These are phyloP conservation scores for Cokeromyces recurvatus DNA, from an alignment of 371 early-diverging fungal genomes.

Conservation along the genomic window DNA sequence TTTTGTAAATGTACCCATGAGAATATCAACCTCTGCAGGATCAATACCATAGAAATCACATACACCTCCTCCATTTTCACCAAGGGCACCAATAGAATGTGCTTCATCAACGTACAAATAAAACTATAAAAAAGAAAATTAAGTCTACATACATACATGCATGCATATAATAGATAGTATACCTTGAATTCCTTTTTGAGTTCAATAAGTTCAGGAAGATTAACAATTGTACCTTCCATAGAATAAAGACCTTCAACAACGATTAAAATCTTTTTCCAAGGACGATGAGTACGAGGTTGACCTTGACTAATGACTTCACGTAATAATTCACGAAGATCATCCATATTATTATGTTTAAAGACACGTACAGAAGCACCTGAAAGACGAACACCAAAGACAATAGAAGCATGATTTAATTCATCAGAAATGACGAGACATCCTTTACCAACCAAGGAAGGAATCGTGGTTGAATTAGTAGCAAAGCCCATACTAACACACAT, in stretches of 20 bases:
- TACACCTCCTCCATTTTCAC: constrained; percentile 89
- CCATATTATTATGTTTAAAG: constrained; percentile 93
- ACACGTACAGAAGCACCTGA: constrained; percentile 95
- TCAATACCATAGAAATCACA: constrained; percentile 93
- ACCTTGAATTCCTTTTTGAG: constrained; percentile 95
- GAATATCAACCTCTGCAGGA: constrained; percentile 89
- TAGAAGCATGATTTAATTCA: constrained; percentile 96
- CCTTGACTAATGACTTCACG: constrained; percentile 96
- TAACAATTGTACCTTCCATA: constrained; percentile 98
- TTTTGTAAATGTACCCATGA: constrained; percentile 99
- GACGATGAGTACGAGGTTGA: constrained; percentile 97
- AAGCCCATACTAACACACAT: constrained; percentile 98
- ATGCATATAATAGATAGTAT: too few species aligned
- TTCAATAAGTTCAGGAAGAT: constrained; percentile 87
- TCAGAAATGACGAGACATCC: constrained; percentile 95
- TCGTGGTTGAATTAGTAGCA: constrained; percentile 97
- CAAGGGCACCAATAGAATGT: constrained; percentile 98
- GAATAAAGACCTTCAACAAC: constrained; percentile 98
- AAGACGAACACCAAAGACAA: constrained; percentile 94
- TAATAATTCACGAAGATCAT: constrained; percentile 83
- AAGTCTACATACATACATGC: too few species aligned
- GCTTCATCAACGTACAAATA: constrained; percentile 99
- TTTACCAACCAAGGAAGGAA: constrained; percentile 91
- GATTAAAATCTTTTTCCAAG: constrained; percentile 99
- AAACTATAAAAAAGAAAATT: constrained; percentile 51